Percentiles rank a stretch among this genome's conserved stretches.
phyloP scores from a whole-genome alignment of 257 asterid species.

The Solanum chmielewskii region DNA sequence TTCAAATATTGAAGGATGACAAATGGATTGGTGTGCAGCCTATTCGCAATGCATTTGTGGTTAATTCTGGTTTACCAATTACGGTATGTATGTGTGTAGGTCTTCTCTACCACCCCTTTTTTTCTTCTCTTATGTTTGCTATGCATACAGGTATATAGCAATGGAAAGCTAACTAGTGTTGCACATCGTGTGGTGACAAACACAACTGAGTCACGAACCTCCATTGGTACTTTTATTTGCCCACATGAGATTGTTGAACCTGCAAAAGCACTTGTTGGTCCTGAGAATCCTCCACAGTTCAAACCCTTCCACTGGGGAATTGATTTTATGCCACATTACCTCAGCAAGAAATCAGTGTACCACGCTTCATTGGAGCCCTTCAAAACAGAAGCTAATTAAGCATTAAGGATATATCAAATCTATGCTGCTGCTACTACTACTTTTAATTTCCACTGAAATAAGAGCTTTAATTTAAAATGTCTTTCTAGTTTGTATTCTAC shows the following conservation, averaged over 20 bases:
- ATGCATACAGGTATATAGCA: background rate
- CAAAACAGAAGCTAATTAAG: background rate
- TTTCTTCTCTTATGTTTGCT: background rate
- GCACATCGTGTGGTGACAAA: conserved; percentile 6
- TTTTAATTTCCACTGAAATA: background rate
- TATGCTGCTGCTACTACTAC: background rate
- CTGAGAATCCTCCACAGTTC: background rate
- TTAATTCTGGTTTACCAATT: background rate
- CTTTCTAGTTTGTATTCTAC: background rate
- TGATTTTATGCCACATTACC: background rate
- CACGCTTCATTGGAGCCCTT: background rate
- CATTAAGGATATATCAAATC: background rate
- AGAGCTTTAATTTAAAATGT: background rate
- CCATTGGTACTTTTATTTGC: background rate
- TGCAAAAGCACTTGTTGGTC: background rate
- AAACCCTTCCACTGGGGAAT: background rate
- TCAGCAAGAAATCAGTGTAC: background rate
- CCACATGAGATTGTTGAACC: background rate
- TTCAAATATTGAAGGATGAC: conserved; percentile 3
- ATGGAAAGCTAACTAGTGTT: background rate
- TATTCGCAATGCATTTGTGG: background rate
- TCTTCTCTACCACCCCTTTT: background rate
- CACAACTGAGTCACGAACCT: background rate
- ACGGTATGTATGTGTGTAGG: background rate
- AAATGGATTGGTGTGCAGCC: conserved; percentile 5